Conservation (phyloP, 2,329 filamentous ascomycete genomes). For the Hypocrella siamensis region DNA sequence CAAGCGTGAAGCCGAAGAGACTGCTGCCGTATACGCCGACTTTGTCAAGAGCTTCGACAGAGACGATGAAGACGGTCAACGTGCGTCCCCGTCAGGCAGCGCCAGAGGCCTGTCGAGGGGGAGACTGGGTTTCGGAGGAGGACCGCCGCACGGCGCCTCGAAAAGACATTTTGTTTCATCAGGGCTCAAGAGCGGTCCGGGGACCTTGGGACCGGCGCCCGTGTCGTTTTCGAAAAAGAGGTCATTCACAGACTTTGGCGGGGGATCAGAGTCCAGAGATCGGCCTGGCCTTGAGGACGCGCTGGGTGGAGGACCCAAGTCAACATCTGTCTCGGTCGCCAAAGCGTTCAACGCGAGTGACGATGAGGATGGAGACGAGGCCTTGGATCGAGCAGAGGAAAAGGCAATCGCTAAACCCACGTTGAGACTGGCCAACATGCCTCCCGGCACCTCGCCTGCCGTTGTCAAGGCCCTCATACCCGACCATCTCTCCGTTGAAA, state of each 20-base stretch:
- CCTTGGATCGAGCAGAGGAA: conserved; percentile 31
- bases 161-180: conserved; percentile 52
- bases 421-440: conserved; percentile 42
- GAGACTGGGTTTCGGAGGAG: conserved; percentile 3
- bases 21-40: conserved; percentile 70
- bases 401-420: conserved; percentile 47
- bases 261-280: conserved; percentile 17
- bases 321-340: conserved; percentile 39
- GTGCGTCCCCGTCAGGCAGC: background rate
- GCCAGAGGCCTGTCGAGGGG: conserved; percentile 10
- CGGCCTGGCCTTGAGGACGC: conserved; percentile 11
- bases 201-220: conserved; percentile 41
- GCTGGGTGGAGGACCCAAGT: conserved; percentile 21
- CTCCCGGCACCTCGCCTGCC: conserved; percentile 42
- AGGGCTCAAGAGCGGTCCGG: conserved; percentile 42
- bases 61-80: conserved; percentile 29
- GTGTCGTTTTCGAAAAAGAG: conserved; percentile 37
- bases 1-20: conserved; percentile 70
- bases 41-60: conserved; percentile 69
- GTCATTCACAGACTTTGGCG: conserved; percentile 23
- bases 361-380: conserved; percentile 33
- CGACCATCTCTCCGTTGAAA: conserved; percentile 48
- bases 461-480: conserved; percentile 44
- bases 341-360: conserved; percentile 59
- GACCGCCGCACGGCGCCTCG: conserved; percentile 5